phyloP scores from a whole-genome alignment of 2,329 filamentous ascomycete genomes.

The Arthrobotrys musiformis region DNA sequence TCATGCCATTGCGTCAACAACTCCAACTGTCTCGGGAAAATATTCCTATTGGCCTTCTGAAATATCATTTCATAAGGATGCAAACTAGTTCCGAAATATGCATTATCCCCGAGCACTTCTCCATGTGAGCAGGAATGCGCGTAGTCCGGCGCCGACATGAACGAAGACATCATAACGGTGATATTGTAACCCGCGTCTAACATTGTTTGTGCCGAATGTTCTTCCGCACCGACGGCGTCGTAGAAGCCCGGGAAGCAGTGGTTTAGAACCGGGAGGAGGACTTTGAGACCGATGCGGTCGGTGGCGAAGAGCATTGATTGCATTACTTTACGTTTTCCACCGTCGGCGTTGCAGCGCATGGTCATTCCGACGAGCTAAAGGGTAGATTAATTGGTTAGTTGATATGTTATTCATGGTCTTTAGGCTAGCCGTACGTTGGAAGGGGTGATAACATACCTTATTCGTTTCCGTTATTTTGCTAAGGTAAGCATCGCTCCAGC shows the following conservation, averaged over 20 bases:
- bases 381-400: slow-evolving; percentile 6
- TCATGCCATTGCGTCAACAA: slow-evolving; percentile 10
- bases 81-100: slow-evolving; percentile 10
- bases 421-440: too few species aligned
- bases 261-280: slow-evolving; percentile 60
- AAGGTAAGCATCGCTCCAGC: slow-evolving; percentile 62
- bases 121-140: background rate
- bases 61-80: slow-evolving; percentile 10
- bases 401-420: too few species aligned
- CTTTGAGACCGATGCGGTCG: slow-evolving; percentile 62
- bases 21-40: background rate
- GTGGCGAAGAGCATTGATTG: slow-evolving; percentile 63
- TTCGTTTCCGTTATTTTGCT: slow-evolving; percentile 59
- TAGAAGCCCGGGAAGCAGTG: background rate
- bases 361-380: slow-evolving; percentile 64
- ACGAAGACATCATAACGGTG: background rate
- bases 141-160: background rate
- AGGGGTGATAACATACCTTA: slow-evolving; percentile 54
- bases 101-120: background rate
- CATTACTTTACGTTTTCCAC: slow-evolving; percentile 59
- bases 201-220: slow-evolving; percentile 3
- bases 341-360: slow-evolving; percentile 60
- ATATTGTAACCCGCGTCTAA: slow-evolving; percentile 3
- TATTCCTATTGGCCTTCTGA: slow-evolving; percentile 1
- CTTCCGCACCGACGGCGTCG: background rate